phyloP scores from a whole-genome alignment of 306 rosid species.

The Fragaria nilgerrensis region DNA sequence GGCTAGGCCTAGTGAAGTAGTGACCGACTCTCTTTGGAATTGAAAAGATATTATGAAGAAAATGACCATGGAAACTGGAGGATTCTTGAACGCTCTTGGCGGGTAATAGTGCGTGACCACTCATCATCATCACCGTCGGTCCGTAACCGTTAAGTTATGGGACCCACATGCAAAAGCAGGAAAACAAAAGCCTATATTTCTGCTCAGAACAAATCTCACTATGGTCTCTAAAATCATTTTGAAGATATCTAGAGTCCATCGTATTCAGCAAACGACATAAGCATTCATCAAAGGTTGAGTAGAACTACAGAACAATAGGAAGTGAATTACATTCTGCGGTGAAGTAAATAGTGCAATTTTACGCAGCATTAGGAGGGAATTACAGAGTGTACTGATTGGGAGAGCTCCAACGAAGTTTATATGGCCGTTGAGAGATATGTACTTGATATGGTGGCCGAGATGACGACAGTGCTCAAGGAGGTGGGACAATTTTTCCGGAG shows the following conservation, averaged over 20 bases:
- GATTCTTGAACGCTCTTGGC: conserved; percentile 42
- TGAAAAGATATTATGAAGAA: not conserved
- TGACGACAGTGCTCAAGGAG: conserved; percentile 29
- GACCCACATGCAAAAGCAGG: conserved; percentile 15
- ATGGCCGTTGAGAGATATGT: not conserved
- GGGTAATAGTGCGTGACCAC: conserved; percentile 14
- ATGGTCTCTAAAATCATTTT: not conserved
- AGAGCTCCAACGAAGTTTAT: not conserved
- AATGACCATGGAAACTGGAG: not conserved
- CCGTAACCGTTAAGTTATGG: not conserved
- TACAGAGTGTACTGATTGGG: not conserved
- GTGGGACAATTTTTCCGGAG: conserved; percentile 72
- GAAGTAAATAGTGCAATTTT: not conserved
- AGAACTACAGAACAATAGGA: not conserved
- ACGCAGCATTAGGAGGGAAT: not conserved
- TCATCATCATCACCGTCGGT: not conserved
- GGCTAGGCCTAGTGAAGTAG: too few species aligned
- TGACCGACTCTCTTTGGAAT: not conserved
- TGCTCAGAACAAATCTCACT: not conserved
- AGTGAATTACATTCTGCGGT: not conserved
- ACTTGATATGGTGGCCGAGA: not conserved
- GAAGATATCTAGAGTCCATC: not conserved
- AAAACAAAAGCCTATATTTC: not conserved
- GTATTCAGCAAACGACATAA: not conserved
- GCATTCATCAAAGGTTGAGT: not conserved